Evolutionary conservation across 2,329 filamentous ascomycete genomes (phyloP), one percentile per base, ranked within the genome.

Genomic region (Cylindrodendrum hubeiense): DNA sequence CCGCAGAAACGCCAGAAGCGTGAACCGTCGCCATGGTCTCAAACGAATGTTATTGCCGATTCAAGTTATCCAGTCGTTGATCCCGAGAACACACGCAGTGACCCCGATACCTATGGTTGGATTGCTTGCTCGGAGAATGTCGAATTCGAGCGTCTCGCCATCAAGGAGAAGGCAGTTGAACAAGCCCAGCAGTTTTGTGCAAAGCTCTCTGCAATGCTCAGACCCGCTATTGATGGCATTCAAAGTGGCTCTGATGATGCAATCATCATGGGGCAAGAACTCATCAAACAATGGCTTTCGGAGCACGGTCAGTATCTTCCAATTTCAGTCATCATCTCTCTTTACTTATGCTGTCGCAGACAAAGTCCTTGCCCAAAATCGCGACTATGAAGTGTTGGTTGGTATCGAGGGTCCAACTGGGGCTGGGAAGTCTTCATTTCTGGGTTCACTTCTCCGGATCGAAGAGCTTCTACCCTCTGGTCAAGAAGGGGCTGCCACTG

Each of bases 381-480:
- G 21, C 1, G 17, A 30, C 1, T 33, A 46, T 3, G 8, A 55
- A 19, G 55, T 70, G 15, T 30, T 67, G 1, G 52, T 70, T 0
- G 69, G 67, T 0, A 67, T 71, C 15, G 67, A 68, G 33, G 69
- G 69, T 0, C 66, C 69, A 2, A 68, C 66, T 1, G 67, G 68
- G 6, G 68, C 68, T 0, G 68, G 68, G 0, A 71, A 70, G 24
- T 71, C 65, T 0, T 68, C 62, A 4, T 67, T 71, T 9, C 10
- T 70, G 1, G 47, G 43, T 1, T 41, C 65, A 0, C 53, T 71
- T 0, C 60, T 71, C 0, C 17, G 37, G 0, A 37, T 60, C 1
- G n/a, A 50, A 6, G 76, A 78, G 17, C 60, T 80, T 1, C 62
- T 80, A 0, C 77, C 78, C 2, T 76, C 76, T 0, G 74, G 70